A percentile compares a stretch with the other conserved stretches of the same genome.
phyloP scores from a whole-genome alignment of 208 protist genomes.

The Leishmania major region DNA sequence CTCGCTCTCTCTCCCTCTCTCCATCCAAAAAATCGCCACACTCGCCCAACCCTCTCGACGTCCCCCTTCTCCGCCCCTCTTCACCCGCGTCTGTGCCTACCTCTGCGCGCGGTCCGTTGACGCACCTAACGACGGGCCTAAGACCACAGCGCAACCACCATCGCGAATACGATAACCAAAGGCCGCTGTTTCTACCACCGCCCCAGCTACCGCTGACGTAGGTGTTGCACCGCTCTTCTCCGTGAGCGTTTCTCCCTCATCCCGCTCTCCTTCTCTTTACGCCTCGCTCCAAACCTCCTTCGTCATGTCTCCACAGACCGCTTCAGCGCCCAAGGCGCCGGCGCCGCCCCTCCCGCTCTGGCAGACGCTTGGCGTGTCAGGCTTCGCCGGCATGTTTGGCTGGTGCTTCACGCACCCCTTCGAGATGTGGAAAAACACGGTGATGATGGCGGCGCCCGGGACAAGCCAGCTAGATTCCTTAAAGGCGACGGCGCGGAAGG shows the following conservation, averaged over 20 bases:
- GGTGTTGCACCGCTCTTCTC: background rate
- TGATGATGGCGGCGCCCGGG: constrained; percentile 74
- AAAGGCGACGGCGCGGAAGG: constrained; percentile 51
- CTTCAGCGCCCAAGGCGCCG: constrained; percentile 6
- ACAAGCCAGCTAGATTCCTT: constrained; percentile 54
- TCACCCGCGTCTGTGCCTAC: background rate
- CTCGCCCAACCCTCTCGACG: background rate
- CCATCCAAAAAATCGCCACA: background rate
- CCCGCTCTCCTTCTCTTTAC: background rate
- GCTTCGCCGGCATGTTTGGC: constrained; percentile 82
- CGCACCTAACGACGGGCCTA: background rate
- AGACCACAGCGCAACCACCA: background rate
- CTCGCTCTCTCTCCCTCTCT: background rate
- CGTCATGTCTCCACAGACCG: background rate
- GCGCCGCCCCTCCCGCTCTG: constrained; percentile 41
- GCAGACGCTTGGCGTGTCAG: constrained; percentile 77
- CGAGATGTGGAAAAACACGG: constrained; percentile 94
- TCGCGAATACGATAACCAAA: background rate
- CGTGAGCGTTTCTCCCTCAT: background rate
- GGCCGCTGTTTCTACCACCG: background rate
- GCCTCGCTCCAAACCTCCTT: background rate
- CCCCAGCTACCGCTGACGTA: background rate
- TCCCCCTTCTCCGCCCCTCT: background rate
- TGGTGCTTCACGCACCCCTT: constrained; percentile 93
- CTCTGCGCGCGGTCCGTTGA: background rate